phyloP scores from a whole-genome alignment of 192 early-diverging fungal species.

The Phlyctochytrium bullatum region DNA sequence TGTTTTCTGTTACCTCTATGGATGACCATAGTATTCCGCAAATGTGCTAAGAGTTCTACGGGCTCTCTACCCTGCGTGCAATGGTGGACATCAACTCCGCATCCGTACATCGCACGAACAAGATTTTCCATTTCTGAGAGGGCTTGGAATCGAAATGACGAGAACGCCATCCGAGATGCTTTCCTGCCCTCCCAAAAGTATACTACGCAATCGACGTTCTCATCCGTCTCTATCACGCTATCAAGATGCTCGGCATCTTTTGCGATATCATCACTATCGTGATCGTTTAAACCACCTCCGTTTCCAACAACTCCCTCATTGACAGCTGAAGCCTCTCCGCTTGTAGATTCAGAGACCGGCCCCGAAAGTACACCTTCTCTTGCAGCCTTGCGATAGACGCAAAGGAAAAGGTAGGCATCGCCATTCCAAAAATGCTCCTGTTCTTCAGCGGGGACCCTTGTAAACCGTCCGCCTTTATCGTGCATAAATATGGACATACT shows the following conservation, averaged over 20 bases:
- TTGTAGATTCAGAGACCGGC: conserved; percentile 12
- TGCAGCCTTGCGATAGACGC: conserved; percentile 43
- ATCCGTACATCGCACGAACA: conserved; percentile 44
- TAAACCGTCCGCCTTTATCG: conserved; percentile 39
- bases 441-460: conserved; percentile 34
- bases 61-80: conserved; percentile 48
- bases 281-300: background rate
- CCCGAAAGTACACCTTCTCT: conserved; percentile 13
- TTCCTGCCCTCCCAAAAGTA: conserved; percentile 53
- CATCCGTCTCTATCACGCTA: background rate
- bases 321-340: background rate
- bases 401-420: conserved; percentile 54
- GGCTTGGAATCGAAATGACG: conserved; percentile 50
- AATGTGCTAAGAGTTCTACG: conserved; percentile 47
- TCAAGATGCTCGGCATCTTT: background rate
- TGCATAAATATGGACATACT: conserved; percentile 40
- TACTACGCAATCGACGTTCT: conserved; percentile 48
- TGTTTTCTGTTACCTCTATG: conserved; percentile 38
- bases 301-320: background rate
- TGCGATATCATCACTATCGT: conserved; percentile 4
- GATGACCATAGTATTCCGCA: conserved; percentile 41
- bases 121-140: conserved; percentile 46
- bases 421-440: conserved; percentile 43
- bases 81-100: conserved; percentile 33
- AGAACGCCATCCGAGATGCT: conserved; percentile 36